Base-by-base conservation (phyloP, 2,329 filamentous ascomycete genomes). In the Aureobasidium leucospermi region DNA sequence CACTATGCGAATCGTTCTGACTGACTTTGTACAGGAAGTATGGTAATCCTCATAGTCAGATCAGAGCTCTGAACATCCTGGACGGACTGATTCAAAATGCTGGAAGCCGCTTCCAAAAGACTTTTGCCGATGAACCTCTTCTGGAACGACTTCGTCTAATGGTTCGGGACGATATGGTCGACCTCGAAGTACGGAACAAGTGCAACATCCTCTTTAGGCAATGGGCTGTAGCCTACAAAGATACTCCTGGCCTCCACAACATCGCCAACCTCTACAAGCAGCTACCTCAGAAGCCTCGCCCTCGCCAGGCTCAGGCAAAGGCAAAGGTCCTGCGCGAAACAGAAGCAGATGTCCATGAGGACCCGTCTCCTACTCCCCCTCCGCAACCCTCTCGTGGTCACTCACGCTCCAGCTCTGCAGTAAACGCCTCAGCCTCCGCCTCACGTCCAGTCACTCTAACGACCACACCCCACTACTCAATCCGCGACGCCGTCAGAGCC, bases 71-170 rank as follows among this genome's bases (percentile, higher is more conserved):
- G 23, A 87, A 88, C 10, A 86, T 99, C 52, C 82, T 99, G 1
- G 94, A 99, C 71, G 92, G 89, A 43, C 80, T 99, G 41, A 94
- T 99, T 62, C 90, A 96, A 70, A 99, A 99, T 76, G 92, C 91
- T 2, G 93, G 93, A 1, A 81, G 87, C 11, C 84, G 87, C 11
- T 96, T 97, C 70, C 89, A 96, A 73, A 85, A 89, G 51, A 83
- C 84, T 15, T 96, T 97, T 71, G 89, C 86, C 9, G 93, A 99
- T 68, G 92, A 96, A 70, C 89, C 92, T 32, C 79, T 99, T 41
- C 83, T 99, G 2, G 94, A 99, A 74, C 88, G 94, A 28, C 80
- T 99, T 56, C 86, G 94, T 23, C 86, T 97, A 36, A 88, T 93
- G 65, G 91, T 89, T 36, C 91, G 89, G 16, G 92, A 94, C 57